Evolutionary conservation across 768 basidiomycete species (phyloP).

Genomic region (Mycena filopes): DNA sequence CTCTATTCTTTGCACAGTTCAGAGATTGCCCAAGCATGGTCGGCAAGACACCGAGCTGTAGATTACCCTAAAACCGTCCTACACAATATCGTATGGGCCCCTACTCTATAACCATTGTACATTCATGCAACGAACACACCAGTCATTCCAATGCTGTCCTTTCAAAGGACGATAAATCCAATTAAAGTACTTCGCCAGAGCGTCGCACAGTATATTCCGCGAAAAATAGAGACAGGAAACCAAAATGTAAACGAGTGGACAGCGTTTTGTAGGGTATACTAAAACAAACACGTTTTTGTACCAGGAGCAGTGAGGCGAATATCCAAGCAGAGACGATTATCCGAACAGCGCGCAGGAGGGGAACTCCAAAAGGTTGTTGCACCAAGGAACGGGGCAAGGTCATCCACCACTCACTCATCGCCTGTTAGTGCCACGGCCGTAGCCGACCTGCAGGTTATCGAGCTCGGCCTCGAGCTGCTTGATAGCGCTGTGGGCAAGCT

Average conservation of each 20-base stretch:
- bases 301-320: conserved; percentile 13
- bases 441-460: conserved; percentile 88
- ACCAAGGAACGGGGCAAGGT: not conserved
- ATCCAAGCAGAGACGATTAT: conserved; percentile 23
- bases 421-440: conserved; percentile 78
- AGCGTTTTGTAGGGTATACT: conserved; percentile 28
- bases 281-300: conserved; percentile 28
- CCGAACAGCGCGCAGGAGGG: conserved; percentile 1
- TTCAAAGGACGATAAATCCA: not conserved
- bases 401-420: conserved; percentile 54
- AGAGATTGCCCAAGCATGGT: not conserved
- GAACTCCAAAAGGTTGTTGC: conserved; percentile 1
- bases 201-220: conserved; percentile 17
- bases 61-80: no score
- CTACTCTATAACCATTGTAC: no score
- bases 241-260: conserved; percentile 28
- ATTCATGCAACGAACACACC: no score
- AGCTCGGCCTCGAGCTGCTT: conserved; percentile 92
- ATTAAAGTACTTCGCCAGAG: not conserved
- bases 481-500: conserved; percentile 90
- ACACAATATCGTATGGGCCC: no score
- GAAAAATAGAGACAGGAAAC: conserved; percentile 15
- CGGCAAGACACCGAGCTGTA: no score
- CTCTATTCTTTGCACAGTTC: not conserved
- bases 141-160: not conserved